A percentile compares a stretch with the other conserved stretches of the same genome.
phyloP scores from a whole-genome alignment of 164 flowering plant genomes.

The Piper betle region DNA sequence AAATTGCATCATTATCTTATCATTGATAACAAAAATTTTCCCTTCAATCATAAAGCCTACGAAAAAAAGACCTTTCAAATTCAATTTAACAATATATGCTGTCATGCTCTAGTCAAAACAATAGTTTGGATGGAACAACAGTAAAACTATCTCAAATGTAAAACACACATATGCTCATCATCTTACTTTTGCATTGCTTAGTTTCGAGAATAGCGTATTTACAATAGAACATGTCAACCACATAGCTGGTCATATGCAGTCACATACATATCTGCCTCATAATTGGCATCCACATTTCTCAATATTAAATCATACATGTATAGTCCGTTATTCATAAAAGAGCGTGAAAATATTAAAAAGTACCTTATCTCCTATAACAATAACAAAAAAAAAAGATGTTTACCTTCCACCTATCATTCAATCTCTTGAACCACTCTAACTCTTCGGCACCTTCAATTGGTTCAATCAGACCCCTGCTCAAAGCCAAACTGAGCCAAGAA shows the following conservation, averaged over 20 bases:
- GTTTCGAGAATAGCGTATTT: not conserved
- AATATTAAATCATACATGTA: no score
- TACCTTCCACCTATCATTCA: conserved; percentile 87
- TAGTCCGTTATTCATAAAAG: no score
- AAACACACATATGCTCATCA: not conserved
- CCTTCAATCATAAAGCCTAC: no score
- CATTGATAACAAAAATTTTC: no score
- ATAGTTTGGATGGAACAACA: not conserved
- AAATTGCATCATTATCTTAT: no score
- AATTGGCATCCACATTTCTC: no score
- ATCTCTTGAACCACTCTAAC: conserved; percentile 62
- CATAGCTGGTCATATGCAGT: not conserved
- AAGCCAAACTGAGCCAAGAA: conserved; percentile 71
- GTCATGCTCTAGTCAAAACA: not conserved
- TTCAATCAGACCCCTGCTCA: conserved; percentile 53
- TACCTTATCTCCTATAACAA: not conserved
- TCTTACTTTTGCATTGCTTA: not conserved
- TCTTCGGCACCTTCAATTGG: conserved; percentile 52
- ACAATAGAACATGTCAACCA: not conserved
- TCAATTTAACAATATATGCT: no score
- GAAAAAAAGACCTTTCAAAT: no score
- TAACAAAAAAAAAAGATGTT: not conserved
- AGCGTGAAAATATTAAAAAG: no score
- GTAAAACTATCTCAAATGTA: not conserved
- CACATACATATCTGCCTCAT: no score